Conservation (phyloP, 306 rosid species). For the Casuarina glauca region DNA sequence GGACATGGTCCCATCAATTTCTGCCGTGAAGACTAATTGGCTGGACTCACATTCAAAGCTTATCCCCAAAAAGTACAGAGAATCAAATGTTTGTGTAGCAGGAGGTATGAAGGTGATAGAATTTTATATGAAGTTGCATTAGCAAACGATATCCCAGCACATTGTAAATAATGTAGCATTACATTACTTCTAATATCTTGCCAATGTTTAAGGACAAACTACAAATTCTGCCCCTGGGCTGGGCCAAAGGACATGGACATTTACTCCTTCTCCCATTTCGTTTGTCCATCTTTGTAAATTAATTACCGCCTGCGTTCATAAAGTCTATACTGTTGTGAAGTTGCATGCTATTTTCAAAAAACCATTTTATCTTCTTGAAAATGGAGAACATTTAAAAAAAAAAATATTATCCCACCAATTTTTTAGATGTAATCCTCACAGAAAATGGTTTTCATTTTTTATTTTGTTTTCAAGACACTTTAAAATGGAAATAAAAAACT, state of each 20-base stretch:
- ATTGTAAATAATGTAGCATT: not conserved
- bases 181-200: not conserved
- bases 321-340: no score
- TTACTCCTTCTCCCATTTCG: not conserved
- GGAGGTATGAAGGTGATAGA: slow-evolving; percentile 70
- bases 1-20: slow-evolving; percentile 73
- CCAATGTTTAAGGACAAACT: not conserved
- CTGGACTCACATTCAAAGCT: slow-evolving; percentile 87
- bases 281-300: slow-evolving; percentile 5
- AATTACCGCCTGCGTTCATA: not conserved
- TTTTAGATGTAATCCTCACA: no score
- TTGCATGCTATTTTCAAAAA: no score
- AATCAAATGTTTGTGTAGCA: slow-evolving; percentile 78
- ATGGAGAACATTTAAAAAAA: no score
- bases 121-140: slow-evolving; percentile 26
- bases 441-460: no score
- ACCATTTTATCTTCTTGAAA: no score
- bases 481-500: no score
- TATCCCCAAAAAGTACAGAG: slow-evolving; percentile 46
- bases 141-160: not conserved
- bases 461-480: no score
- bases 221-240: not conserved
- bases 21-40: slow-evolving; percentile 79
- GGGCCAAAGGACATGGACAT: not conserved
- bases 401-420: no score